Conservation (phyloP, 2,329 filamentous ascomycete genomes). For the Fragosphaeria purpurea region DNA sequence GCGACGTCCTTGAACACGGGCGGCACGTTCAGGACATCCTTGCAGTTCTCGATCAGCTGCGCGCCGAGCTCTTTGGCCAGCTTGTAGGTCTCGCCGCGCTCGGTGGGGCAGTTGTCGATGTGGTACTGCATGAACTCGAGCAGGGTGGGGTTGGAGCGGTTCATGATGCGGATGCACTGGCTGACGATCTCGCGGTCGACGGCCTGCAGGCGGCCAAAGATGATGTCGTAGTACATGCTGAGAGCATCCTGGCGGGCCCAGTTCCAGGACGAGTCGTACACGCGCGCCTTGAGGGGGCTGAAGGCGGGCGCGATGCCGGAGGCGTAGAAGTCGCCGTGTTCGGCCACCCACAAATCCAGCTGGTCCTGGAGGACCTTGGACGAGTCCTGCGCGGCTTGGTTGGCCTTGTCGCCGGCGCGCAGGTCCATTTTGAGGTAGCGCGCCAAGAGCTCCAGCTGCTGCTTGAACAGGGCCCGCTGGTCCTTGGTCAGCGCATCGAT, state of each 20-base stretch:
- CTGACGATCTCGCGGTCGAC: slow-evolving; percentile 97
- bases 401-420: slow-evolving; percentile 90
- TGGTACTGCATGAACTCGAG: slow-evolving; percentile 99
- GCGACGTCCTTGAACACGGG: slow-evolving; percentile 96
- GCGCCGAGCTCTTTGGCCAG: slow-evolving; percentile 91
- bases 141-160: slow-evolving; percentile 89
- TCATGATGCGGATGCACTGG: slow-evolving; percentile 98
- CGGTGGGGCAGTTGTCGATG: slow-evolving; percentile 95
- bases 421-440: slow-evolving; percentile 96
- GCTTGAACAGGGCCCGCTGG: slow-evolving; percentile 91
- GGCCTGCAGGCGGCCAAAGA: slow-evolving; percentile 85
- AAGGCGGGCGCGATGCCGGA: slow-evolving; percentile 90
- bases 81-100: slow-evolving; percentile 93
- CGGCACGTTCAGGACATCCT: slow-evolving; percentile 71
- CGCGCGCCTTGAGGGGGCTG: slow-evolving; percentile 82
- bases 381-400: slow-evolving; percentile 73
- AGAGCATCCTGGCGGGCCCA: slow-evolving; percentile 97
- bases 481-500: slow-evolving; percentile 96
- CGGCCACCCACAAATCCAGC: slow-evolving; percentile 85
- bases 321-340: slow-evolving; percentile 95
- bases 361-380: slow-evolving; percentile 84
- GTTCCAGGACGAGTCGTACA: slow-evolving; percentile 98
- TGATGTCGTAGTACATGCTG: slow-evolving; percentile 98
- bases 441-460: slow-evolving; percentile 90
- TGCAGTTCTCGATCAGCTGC: slow-evolving; percentile 95